Evolutionary conservation across 805 yeast genomes (phyloP).

Genomic region (Lipomyces sp.): DNA sequence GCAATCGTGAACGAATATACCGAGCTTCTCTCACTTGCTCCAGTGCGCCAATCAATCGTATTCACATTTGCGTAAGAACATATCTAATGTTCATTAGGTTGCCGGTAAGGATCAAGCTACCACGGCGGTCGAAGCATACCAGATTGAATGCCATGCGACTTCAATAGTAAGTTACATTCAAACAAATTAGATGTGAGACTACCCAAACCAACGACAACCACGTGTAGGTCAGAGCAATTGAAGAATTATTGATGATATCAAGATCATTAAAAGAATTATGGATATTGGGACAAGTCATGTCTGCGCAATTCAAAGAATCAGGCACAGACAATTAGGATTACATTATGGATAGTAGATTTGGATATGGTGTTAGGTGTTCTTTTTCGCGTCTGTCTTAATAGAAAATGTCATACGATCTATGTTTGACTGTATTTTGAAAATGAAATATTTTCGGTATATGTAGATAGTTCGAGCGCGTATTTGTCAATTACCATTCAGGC

Average conservation of each 20-base stretch:
- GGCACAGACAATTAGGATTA: too few species aligned
- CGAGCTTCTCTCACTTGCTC: constrained; percentile 34
- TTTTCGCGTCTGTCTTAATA: too few species aligned
- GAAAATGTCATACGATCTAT: too few species aligned
- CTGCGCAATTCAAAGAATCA: too few species aligned
- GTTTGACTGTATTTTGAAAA: too few species aligned
- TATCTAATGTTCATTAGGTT: neutral
- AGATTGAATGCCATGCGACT: constrained; percentile 40
- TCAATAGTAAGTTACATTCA: constrained; percentile 30
- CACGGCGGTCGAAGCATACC: constrained; percentile 39
- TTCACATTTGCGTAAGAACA: too few species aligned
- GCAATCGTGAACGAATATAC: constrained; percentile 28
- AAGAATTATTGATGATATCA: constrained; percentile 41
- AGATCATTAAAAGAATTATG: constrained; percentile 42
- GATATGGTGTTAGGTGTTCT: too few species aligned
- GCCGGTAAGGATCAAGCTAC: constrained; percentile 36
- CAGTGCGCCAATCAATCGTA: constrained; percentile 20
- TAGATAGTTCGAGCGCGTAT: too few species aligned
- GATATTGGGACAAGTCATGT: constrained; percentile 40
- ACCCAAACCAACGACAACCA: too few species aligned
- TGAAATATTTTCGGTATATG: too few species aligned
- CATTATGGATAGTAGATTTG: too few species aligned
- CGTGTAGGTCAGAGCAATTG: constrained; percentile 36
- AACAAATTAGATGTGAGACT: neutral
- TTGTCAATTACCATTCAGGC: too few species aligned